Evolutionary conservation across 305 asterid genomes (phyloP).

Genomic region (Rubia peregrina): DNA sequence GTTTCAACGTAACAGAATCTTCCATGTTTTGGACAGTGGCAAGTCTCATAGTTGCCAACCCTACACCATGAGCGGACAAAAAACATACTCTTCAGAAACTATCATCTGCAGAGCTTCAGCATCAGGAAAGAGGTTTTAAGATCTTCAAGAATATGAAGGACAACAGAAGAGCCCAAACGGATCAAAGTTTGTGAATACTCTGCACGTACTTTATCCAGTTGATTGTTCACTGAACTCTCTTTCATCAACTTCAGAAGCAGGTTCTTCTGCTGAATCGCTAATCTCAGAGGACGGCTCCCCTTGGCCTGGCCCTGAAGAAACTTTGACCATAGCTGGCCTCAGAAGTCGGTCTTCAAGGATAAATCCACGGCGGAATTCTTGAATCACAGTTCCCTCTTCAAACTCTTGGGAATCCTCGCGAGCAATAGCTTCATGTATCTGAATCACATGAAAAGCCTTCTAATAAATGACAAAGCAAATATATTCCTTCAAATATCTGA

Average conservation of each 20-base stretch:
- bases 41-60: not conserved
- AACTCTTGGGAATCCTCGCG: slow-evolving; percentile 76
- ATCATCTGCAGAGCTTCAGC: not conserved
- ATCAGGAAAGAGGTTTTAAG: not conserved
- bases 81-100: not conserved
- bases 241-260: slow-evolving; percentile 46
- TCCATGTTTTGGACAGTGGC: not conserved
- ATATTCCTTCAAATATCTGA: not conserved
- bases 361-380: slow-evolving; percentile 82
- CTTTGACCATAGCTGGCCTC: slow-evolving; percentile 89
- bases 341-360: slow-evolving; percentile 60
- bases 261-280: slow-evolving; percentile 28
- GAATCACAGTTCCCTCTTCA: slow-evolving; percentile 60
- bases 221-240: slow-evolving; percentile 25
- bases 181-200: not conserved
- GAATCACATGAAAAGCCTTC: slow-evolving; percentile 14
- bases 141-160: not conserved
- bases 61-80: not conserved
- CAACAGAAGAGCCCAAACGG: not conserved
- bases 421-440: slow-evolving; percentile 85
- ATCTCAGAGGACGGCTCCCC: slow-evolving; percentile 30
- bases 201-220: not conserved
- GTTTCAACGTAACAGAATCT: not conserved
- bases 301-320: slow-evolving; percentile 74
- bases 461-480: not conserved